These are phyloP conservation scores for Immersiporthe knoxdaviesiana DNA, from an alignment of 2,329 filamentous ascomycete species.

Conservation along the genomic window DNA sequence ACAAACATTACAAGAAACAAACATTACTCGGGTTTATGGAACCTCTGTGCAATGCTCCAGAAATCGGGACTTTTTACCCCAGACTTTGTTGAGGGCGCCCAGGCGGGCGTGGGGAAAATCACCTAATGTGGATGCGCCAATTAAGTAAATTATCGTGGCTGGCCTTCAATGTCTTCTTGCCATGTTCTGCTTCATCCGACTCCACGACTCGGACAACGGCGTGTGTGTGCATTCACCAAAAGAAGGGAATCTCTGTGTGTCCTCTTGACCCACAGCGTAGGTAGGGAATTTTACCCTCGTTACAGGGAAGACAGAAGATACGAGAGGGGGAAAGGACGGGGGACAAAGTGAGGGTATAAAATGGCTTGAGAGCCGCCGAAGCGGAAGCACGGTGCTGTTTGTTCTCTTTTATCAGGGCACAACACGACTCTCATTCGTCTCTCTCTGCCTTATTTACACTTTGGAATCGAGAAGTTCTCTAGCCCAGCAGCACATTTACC, in stretches of 20 bases:
- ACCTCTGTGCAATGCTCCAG: not conserved
- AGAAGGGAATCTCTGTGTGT: not conserved
- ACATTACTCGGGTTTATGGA: not conserved
- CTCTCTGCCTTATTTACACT: too few species aligned
- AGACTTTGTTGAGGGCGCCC: not conserved
- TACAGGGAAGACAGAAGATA: too few species aligned
- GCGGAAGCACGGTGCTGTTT: too few species aligned
- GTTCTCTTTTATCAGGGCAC: too few species aligned
- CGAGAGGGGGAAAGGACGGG: not conserved
- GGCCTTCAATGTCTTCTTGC: not conserved
- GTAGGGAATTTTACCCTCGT: too few species aligned
- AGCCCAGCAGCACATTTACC: not conserved
- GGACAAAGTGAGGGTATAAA: not conserved
- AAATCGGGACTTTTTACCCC: conserved; percentile 6
- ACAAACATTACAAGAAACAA: not conserved
- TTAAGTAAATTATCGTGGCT: not conserved
- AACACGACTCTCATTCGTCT: too few species aligned
- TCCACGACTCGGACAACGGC: not conserved
- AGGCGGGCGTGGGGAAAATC: conserved; percentile 4
- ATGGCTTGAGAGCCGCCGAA: too few species aligned
- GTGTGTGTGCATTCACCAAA: not conserved
- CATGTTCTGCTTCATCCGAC: not conserved
- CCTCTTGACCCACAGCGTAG: not conserved
- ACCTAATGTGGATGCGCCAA: not conserved
- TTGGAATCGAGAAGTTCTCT: not conserved